Evolutionary conservation across 768 basidiomycete genomes (phyloP).

Genomic region (Imleria badia): DNA sequence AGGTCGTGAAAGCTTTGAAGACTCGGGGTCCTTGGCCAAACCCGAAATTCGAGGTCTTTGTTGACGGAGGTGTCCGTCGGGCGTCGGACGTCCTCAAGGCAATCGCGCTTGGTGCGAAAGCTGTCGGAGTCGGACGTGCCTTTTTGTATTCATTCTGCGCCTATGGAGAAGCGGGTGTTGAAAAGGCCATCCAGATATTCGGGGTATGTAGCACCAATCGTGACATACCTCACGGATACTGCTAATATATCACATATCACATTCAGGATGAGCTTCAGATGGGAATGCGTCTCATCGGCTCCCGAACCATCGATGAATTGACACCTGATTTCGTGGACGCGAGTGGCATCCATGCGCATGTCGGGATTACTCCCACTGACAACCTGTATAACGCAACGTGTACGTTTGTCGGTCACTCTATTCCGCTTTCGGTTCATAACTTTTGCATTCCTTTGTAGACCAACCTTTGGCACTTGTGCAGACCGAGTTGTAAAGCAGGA

Average conservation of each 20-base stretch:
- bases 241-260: neutral
- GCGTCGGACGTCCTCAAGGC: constrained; percentile 88
- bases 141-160: constrained; percentile 84
- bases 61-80: constrained; percentile 91
- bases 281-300: constrained; percentile 92
- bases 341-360: constrained; percentile 36
- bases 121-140: constrained; percentile 76
- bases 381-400: constrained; percentile 33
- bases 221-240: constrained; percentile 51
- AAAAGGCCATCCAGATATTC: constrained; percentile 75
- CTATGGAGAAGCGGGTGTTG: constrained; percentile 86
- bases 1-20: constrained; percentile 71
- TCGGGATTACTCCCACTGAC: constrained; percentile 28
- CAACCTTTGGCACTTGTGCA: constrained; percentile 30
- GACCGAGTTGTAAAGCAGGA: constrained; percentile 13
- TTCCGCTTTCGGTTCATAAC: neutral
- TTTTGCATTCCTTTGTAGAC: constrained; percentile 18
- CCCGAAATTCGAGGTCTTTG: constrained; percentile 74
- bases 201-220: constrained; percentile 46
- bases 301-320: constrained; percentile 72
- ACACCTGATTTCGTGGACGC: constrained; percentile 86
- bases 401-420: constrained; percentile 18
- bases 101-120: constrained; percentile 78
- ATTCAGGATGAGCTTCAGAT: constrained; percentile 90
- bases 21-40: constrained; percentile 73